Percentiles rank a stretch among this genome's conserved stretches.
These are phyloP conservation scores for Carnegiea gigantea DNA, from an alignment of 179 eudicot genomes.

Conservation along the genomic window DNA sequence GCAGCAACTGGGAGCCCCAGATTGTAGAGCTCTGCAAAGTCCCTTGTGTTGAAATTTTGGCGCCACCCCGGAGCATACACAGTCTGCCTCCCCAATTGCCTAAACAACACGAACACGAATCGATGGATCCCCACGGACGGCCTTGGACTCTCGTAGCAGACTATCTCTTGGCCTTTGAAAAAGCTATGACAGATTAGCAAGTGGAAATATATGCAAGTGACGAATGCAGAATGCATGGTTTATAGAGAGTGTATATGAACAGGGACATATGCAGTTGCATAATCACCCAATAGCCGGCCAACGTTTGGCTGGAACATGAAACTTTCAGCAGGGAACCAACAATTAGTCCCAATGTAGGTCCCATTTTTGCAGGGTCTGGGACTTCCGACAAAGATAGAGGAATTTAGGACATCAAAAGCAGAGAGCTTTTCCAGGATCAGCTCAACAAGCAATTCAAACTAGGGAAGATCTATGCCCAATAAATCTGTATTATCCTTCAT, in stretches of 20 bases:
- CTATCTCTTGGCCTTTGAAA: conserved; percentile 21
- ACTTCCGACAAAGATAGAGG: background rate
- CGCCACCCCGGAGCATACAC: conserved; percentile 30
- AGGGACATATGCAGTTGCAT: background rate
- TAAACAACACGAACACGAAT: conserved; percentile 24
- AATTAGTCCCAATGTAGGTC: too few species aligned
- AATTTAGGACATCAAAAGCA: conserved; percentile 2
- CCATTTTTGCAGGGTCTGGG: too few species aligned
- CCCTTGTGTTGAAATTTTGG: conserved; percentile 25
- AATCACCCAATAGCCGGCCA: background rate
- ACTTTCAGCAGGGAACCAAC: background rate
- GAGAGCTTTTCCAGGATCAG: background rate
- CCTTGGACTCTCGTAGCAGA: conserved; percentile 32
- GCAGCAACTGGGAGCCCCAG: conserved; percentile 30
- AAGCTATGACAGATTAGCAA: background rate
- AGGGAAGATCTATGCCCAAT: background rate
- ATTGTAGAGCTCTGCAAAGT: conserved; percentile 28
- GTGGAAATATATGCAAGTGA: background rate
- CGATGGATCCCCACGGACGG: conserved; percentile 31
- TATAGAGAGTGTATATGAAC: too few species aligned
- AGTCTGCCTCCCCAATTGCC: conserved; percentile 31
- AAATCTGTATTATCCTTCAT: background rate
- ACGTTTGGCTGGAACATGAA: background rate
- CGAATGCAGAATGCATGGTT: too few species aligned
- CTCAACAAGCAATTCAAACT: background rate